Evolutionary conservation across 2,329 filamentous ascomycete species (phyloP).

Genomic region (Penicillium corylophilum): DNA sequence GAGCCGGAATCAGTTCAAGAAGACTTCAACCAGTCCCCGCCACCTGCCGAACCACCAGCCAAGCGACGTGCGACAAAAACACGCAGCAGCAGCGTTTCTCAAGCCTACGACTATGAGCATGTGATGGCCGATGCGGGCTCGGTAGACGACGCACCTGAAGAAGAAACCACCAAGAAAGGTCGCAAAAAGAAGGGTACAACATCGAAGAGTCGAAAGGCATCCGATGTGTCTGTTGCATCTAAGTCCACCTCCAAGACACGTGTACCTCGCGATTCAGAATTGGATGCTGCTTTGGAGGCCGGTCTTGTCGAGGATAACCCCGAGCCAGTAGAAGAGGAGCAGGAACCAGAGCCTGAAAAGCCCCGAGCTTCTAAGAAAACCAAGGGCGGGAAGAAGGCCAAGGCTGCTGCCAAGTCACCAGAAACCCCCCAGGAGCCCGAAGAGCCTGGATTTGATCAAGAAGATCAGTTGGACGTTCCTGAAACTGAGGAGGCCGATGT

Average conservation of each 20-base stretch:
- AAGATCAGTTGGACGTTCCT: constrained; percentile 4
- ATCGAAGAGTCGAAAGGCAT: constrained; percentile 52
- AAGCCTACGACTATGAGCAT: constrained; percentile 36
- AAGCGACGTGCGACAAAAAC: constrained; percentile 60
- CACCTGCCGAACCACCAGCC: constrained; percentile 41
- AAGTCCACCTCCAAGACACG: constrained; percentile 47
- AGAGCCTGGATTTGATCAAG: constrained; percentile 10
- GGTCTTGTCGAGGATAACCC: constrained; percentile 60
- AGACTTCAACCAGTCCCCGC: constrained; percentile 20
- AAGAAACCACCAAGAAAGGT: constrained; percentile 47
- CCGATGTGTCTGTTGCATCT: constrained; percentile 48
- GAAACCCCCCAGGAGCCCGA: constrained; percentile 7
- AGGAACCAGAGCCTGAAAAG: constrained; percentile 14
- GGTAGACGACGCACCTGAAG: constrained; percentile 18
- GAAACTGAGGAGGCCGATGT: constrained; percentile 2
- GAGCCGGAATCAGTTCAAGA: constrained; percentile 15
- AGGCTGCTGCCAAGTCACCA: constrained; percentile 14
- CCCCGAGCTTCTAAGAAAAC: constrained; percentile 27
- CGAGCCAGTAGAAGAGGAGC: constrained; percentile 41
- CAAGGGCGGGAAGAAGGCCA: constrained; percentile 32
- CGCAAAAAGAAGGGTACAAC: constrained; percentile 41
- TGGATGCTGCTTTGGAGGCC: constrained; percentile 64
- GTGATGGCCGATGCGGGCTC: constrained; percentile 32
- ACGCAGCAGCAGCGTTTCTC: constrained; percentile 50
- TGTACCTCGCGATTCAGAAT: constrained; percentile 61